Conservation (phyloP, 176 grass and related monocot species). For the Ananas comosus region DNA sequence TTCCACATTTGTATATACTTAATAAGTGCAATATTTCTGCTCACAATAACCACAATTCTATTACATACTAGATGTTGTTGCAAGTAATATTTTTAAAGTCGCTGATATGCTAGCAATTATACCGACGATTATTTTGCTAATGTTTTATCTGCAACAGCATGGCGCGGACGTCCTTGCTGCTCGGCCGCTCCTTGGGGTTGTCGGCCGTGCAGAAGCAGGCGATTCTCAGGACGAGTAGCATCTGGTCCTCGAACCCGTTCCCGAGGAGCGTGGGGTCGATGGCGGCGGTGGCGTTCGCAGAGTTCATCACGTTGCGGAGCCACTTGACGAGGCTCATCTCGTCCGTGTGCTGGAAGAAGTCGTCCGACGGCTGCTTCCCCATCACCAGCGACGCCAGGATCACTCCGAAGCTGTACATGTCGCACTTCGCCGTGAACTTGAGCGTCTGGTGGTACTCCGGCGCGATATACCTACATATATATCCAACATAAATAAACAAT, state of each 20-base stretch:
- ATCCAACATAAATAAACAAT: too few species aligned
- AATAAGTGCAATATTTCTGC: too few species aligned
- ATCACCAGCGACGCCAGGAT: slow-evolving; percentile 68
- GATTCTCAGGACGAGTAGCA: slow-evolving; percentile 51
- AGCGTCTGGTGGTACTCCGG: slow-evolving; percentile 76
- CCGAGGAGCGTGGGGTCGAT: slow-evolving; percentile 43
- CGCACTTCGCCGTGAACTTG: slow-evolving; percentile 72
- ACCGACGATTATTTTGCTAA: neutral
- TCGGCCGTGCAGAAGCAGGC: slow-evolving; percentile 64
- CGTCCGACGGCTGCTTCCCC: slow-evolving; percentile 60
- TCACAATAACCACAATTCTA: too few species aligned
- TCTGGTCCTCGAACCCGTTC: slow-evolving; percentile 49
- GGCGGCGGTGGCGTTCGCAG: slow-evolving; percentile 13
- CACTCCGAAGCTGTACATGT: slow-evolving; percentile 90
- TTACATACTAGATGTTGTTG: too few species aligned
- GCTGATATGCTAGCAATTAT: too few species aligned
- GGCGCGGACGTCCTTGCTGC: slow-evolving; percentile 43
- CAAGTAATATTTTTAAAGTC: too few species aligned
- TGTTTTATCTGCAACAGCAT: slow-evolving; percentile 60
- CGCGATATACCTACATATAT: slow-evolving; percentile 29
- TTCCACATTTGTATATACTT: too few species aligned
- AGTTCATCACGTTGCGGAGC: slow-evolving; percentile 30
- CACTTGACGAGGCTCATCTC: slow-evolving; percentile 56
- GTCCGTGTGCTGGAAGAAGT: slow-evolving; percentile 54
- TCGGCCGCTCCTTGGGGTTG: slow-evolving; percentile 47